Conservation (phyloP, 2,329 filamentous ascomycete genomes). For the Verticillium albo-atrum region DNA sequence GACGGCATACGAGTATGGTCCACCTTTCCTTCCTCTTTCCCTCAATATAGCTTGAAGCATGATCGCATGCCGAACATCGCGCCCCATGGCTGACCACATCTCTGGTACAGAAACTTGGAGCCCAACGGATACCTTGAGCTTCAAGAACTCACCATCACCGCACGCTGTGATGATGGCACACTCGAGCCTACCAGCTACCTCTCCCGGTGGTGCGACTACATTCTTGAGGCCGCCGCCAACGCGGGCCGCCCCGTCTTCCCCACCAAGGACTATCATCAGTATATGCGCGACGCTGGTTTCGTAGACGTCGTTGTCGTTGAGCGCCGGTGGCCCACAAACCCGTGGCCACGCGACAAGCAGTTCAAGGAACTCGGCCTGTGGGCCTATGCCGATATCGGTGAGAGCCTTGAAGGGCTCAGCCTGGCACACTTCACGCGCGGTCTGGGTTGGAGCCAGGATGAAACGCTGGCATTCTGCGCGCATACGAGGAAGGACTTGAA, state of each 20-base stretch:
- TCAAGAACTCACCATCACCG: slow-evolving; percentile 33
- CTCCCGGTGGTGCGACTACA: slow-evolving; percentile 6
- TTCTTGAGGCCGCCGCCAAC: background rate
- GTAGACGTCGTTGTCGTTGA: slow-evolving; percentile 38
- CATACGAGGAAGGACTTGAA: slow-evolving; percentile 18
- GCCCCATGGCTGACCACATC: background rate
- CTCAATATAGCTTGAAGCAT: too few species aligned
- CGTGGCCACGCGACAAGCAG: slow-evolving; percentile 41
- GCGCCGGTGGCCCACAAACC: slow-evolving; percentile 39
- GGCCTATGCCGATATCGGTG: slow-evolving; percentile 23
- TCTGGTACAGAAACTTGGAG: slow-evolving; percentile 17
- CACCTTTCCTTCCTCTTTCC: too few species aligned
- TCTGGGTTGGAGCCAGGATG: slow-evolving; percentile 18
- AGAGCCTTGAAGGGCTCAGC: slow-evolving; percentile 19
- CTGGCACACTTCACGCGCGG: slow-evolving; percentile 20
- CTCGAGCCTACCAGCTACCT: slow-evolving; percentile 22
- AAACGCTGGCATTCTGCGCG: slow-evolving; percentile 16
- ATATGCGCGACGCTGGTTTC: slow-evolving; percentile 31
- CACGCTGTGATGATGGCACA: slow-evolving; percentile 36
- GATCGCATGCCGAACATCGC: background rate
- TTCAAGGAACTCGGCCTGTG: slow-evolving; percentile 39
- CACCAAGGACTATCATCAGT: background rate
- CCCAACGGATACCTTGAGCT: slow-evolving; percentile 39
- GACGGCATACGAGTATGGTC: slow-evolving; percentile 17
- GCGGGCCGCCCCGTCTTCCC: background rate